These are phyloP conservation scores for Fusarium sp. DNA, from an alignment of 2,329 filamentous ascomycete species.

Conservation along the genomic window DNA sequence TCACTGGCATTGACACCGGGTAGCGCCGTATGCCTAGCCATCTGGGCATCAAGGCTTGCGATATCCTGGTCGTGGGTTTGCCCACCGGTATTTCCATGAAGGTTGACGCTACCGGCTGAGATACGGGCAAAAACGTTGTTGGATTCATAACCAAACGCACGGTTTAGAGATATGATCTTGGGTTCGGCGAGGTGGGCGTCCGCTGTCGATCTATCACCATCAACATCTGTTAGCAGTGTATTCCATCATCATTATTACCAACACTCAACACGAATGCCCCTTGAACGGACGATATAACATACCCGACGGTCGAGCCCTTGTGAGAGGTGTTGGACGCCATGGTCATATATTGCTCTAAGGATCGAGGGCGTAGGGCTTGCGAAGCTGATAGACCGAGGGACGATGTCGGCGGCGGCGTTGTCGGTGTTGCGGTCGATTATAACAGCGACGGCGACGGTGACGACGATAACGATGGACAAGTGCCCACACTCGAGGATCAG, in stretches of 20 bases:
- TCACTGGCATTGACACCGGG: not conserved
- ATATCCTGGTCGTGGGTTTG: not conserved
- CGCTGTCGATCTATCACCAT: conserved; percentile 5
- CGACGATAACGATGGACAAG: not conserved
- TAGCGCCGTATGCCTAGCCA: conserved; percentile 5
- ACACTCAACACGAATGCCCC: conserved; percentile 3
- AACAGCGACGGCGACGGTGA: not conserved
- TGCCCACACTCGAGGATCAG: not conserved
- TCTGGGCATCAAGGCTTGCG: conserved; percentile 10
- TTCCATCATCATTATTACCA: not conserved
- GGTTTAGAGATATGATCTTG: not conserved
- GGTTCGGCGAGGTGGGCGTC: conserved; percentile 15
- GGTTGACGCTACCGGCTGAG: not conserved
- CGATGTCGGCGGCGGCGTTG: not conserved
- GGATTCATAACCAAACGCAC: not conserved
- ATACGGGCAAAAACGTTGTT: conserved; percentile 22
- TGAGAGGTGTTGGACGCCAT: conserved; percentile 30
- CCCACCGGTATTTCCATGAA: not conserved
- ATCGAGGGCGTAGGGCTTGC: not conserved
- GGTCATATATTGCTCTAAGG: not conserved
- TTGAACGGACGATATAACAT: conserved; percentile 11
- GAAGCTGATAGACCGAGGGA: not conserved
- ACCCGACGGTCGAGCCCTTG: conserved; percentile 29
- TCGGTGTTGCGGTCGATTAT: not conserved
- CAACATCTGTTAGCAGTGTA: conserved; percentile 21